phyloP scores from a whole-genome alignment of 495 filamentous ascomycete species.

The Neurospora tetrasperma region DNA sequence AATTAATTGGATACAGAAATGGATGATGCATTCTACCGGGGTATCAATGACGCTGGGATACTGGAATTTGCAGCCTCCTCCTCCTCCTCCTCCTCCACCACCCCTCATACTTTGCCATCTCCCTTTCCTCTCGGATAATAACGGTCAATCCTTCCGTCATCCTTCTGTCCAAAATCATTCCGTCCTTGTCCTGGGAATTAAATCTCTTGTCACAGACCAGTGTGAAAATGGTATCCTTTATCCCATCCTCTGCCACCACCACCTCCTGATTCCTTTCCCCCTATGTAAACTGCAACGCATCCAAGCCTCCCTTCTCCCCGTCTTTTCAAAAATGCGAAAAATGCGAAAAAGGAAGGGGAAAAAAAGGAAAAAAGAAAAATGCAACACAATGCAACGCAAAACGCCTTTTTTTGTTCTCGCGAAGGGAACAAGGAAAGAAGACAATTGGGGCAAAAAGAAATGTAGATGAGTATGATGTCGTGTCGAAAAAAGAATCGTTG shows the following conservation, averaged over 20 bases:
- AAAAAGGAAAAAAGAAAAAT: too few relatives aligned
- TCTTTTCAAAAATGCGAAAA: background rate
- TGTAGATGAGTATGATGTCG: background rate
- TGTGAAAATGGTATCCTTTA: background rate
- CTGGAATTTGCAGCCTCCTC: background rate
- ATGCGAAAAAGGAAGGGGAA: too few relatives aligned
- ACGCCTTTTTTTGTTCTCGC: background rate
- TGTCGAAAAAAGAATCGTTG: background rate
- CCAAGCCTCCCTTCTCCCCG: background rate
- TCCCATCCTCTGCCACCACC: background rate
- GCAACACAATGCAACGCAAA: background rate
- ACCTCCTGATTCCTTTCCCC: background rate
- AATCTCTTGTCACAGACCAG: background rate
- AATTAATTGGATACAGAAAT: background rate
- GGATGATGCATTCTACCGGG: background rate
- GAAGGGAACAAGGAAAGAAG: background rate
- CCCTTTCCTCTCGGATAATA: background rate
- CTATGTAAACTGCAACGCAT: background rate
- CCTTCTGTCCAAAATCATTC: background rate
- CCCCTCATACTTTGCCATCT: background rate
- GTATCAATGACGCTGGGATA: background rate
- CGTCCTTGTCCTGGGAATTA: background rate
- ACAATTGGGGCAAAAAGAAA: background rate
- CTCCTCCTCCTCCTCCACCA: background rate
- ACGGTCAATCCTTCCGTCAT: background rate